phyloP scores from a whole-genome alignment of 345 rosid species.

The Murraya koenigii region DNA sequence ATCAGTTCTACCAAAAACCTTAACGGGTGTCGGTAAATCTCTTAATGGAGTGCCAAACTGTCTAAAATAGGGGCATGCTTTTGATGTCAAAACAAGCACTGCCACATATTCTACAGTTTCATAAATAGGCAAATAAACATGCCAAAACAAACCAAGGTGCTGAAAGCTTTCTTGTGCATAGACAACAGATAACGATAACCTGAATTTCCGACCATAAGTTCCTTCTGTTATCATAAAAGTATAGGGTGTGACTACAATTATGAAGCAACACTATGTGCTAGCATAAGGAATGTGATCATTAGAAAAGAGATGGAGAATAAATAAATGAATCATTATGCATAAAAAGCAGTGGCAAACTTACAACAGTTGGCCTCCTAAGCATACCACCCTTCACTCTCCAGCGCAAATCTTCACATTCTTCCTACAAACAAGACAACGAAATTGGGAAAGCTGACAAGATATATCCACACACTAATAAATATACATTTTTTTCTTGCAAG shows the following conservation, averaged over 20 bases:
- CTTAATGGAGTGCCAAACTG: neutral
- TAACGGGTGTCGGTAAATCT: neutral
- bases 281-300: neutral
- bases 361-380: slow-evolving; percentile 61
- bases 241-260: neutral
- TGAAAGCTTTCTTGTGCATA: neutral
- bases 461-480: neutral
- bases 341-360: slow-evolving; percentile 36
- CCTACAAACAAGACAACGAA: slow-evolving; percentile 46
- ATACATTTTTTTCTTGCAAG: neutral
- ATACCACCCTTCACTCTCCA: slow-evolving; percentile 51
- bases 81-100: neutral
- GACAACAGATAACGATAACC: neutral
- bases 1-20: neutral
- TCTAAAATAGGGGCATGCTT: neutral
- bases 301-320: neutral
- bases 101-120: neutral
- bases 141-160: neutral
- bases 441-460: slow-evolving; percentile 11
- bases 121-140: neutral
- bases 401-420: slow-evolving; percentile 74
- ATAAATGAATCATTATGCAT: neutral
- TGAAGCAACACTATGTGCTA: neutral
- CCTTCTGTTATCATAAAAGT: neutral
- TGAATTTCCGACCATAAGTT: neutral